Conservation (phyloP, 352 stramenopile species). For the Globisporangium alternatum region DNA sequence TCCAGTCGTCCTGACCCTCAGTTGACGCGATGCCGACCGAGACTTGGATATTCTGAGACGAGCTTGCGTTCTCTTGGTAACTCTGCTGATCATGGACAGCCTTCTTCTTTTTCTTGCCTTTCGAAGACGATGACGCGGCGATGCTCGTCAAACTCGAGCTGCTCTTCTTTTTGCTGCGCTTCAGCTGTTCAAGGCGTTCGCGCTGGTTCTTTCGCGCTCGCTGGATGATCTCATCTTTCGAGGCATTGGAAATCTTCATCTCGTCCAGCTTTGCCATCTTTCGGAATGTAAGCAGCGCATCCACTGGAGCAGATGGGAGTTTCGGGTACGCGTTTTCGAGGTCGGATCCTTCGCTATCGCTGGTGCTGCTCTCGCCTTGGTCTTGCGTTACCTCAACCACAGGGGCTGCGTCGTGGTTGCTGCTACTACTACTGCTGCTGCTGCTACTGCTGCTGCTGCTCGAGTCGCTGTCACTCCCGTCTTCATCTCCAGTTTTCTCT, state of each 20-base stretch:
- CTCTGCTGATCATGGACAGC: slow-evolving; percentile 1
- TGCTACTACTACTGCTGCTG: slow-evolving; percentile 16
- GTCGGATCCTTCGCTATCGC: slow-evolving; percentile 54
- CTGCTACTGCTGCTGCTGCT: slow-evolving; percentile 29
- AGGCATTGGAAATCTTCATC: slow-evolving; percentile 38
- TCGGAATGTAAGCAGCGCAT: slow-evolving; percentile 49
- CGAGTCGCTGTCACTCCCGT: slow-evolving; percentile 31
- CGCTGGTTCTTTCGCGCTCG: slow-evolving; percentile 33
- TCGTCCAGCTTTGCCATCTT: slow-evolving; percentile 55
- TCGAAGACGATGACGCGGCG: slow-evolving; percentile 18
- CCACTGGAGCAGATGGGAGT: slow-evolving; percentile 52
- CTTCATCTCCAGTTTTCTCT: slow-evolving; percentile 15
- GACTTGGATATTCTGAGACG: not conserved
- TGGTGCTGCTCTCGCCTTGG: slow-evolving; percentile 40
- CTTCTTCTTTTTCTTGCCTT: slow-evolving; percentile 32
- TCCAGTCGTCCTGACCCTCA: slow-evolving; percentile 44
- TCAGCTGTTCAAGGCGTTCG: slow-evolving; percentile 32
- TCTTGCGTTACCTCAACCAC: slow-evolving; percentile 12
- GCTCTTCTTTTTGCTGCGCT: slow-evolving; percentile 34
- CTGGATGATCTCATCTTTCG: slow-evolving; percentile 38
- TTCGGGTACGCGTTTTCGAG: slow-evolving; percentile 61
- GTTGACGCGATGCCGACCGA: not conserved
- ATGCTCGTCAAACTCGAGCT: slow-evolving; percentile 15
- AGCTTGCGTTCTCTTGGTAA: not conserved
- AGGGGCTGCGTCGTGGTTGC: slow-evolving; percentile 1